A percentile compares a stretch with the other conserved stretches of the same genome.
Conservation (phyloP, 768 basidiomycete genomes). For the Pulveroboletus sp. region DNA sequence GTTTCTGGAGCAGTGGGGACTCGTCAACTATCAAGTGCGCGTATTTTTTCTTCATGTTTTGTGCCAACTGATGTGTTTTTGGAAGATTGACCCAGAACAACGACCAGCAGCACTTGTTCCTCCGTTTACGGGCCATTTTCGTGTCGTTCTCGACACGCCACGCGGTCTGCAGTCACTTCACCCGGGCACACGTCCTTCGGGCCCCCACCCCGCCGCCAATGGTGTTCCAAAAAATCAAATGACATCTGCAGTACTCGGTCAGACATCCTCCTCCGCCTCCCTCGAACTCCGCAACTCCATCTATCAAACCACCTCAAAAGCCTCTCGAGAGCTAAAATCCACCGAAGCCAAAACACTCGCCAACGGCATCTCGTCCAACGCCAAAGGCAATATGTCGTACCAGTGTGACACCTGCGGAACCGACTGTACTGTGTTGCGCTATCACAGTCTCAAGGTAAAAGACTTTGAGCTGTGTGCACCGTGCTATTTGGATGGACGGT, state of each 20-base stretch:
- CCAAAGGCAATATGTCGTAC: constrained; percentile 54
- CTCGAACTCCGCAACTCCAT: constrained; percentile 87
- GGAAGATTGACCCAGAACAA: constrained; percentile 94
- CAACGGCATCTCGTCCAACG: constrained; percentile 46
- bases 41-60: not conserved
- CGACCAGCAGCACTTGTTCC: constrained; percentile 92
- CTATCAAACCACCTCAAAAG: constrained; percentile 84
- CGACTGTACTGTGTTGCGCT: constrained; percentile 85
- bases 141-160: constrained; percentile 94
- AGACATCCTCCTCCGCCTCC: constrained; percentile 52
- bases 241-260: constrained; percentile 13
- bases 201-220: constrained; percentile 45
- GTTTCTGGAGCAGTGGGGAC: constrained; percentile 98
- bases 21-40: constrained; percentile 95
- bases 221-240: constrained; percentile 42
- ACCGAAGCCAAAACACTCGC: constrained; percentile 66
- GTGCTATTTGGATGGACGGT: constrained; percentile 95
- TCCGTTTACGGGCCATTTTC: constrained; percentile 98
- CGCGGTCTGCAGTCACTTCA: constrained; percentile 94
- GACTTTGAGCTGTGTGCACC: constrained; percentile 87
- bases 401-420: constrained; percentile 94
- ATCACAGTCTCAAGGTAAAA: constrained; percentile 91
- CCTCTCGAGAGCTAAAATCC: constrained; percentile 67
- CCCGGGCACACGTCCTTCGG: constrained; percentile 64
- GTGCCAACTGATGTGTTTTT: constrained; percentile 5